These are phyloP conservation scores for Tagetes patula DNA, from an alignment of 129 eudicot species.

Conservation along the genomic window DNA sequence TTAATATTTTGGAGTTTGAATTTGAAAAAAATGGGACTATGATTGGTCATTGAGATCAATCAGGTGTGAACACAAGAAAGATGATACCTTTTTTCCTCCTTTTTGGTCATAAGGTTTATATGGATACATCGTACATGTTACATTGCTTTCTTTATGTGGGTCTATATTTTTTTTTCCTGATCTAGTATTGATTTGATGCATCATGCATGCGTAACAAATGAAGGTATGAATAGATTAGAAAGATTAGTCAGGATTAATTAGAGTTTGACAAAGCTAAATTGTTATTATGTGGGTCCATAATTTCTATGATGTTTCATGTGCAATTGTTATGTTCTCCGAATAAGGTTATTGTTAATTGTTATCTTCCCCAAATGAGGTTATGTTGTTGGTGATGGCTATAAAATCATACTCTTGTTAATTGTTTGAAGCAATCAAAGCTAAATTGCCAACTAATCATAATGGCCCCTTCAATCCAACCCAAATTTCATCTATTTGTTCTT, in stretches of 20 bases:
- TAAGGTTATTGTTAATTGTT: too few relatives aligned
- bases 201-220: neutral
- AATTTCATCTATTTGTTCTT: too few relatives aligned
- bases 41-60: constrained; percentile 1
- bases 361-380: too few relatives aligned
- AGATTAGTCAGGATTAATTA: neutral
- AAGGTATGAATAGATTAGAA: neutral
- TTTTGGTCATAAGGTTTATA: constrained; percentile 5
- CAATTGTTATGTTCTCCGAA: too few relatives aligned
- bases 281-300: too few relatives aligned
- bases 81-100: neutral
- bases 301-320: too few relatives aligned
- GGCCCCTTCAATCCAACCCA: too few relatives aligned
- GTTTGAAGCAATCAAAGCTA: too few relatives aligned
- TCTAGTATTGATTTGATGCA: neutral
- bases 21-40: neutral
- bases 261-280: neutral
- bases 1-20: constrained; percentile 2
- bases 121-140: neutral
- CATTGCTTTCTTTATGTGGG: constrained; percentile 3
- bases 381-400: too few relatives aligned
- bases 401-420: too few relatives aligned
- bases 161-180: neutral
- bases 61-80: constrained; percentile 16
- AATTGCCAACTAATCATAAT: too few relatives aligned